Evolutionary conservation across 2,329 filamentous ascomycete genomes (phyloP), one percentile per base, ranked within the genome.

Genomic region (Verticillium klebahnii): DNA sequence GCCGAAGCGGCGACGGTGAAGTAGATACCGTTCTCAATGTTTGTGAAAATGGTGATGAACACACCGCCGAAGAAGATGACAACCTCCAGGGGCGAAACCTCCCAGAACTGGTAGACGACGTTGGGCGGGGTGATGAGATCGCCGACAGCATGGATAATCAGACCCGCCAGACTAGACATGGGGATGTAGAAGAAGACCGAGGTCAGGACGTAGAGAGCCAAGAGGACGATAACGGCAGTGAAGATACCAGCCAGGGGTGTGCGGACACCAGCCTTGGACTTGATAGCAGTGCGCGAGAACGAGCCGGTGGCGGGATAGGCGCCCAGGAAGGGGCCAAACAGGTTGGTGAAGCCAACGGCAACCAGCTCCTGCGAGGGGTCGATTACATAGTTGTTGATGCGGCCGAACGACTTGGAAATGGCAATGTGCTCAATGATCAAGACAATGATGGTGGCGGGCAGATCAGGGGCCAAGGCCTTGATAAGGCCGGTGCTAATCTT

Each of bases 131-230:
- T 89, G 68, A 93, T 85, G 56, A 93, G 77, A 69, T 93, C 90
- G 67, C 86, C 87, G 0, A 95, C 91, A 3, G 91, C 91, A 73
- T 95, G 91, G 65, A 95, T 93, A 68, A 95, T 94, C 67, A 95
- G 85, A 29, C 85, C 91, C 0, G 90, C 82, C 6, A 95, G 81
- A 1, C 85, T 82, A 1, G 90, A 83, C 61, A 82, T 87, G 0
- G 91, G 90, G 61, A 95, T 94, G 73, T 90, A 94, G 79, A 85
- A 93, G 79, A 95, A 94, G 34, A 93, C 86, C 0, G 86, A 85
- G 0, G 91, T 88, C 32, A 95, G 78, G 5, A 87, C 90, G 67
- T 95, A 94, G 62, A 94, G 86, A 5, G 91, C 90, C 11, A 95
- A 78, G 0, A 94, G 79, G 1, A 95, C 88, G 6, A 95, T 84